Evolutionary conservation across 352 stramenopile genomes (phyloP).

Genomic region (Globisporangium ultimum): DNA sequence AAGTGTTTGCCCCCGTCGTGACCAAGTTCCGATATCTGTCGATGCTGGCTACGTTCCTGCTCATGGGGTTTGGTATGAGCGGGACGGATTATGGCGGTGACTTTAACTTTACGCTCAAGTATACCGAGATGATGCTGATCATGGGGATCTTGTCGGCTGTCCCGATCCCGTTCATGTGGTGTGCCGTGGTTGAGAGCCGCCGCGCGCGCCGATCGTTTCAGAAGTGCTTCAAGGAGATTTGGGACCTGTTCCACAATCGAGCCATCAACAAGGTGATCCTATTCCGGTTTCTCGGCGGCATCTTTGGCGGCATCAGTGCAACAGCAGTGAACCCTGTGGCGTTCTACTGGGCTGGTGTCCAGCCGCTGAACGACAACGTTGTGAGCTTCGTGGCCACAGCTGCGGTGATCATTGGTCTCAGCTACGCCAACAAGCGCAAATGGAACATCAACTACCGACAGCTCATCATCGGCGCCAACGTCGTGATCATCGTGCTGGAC

Average conservation of each 20-base stretch:
- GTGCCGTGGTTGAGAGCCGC: constrained; percentile 18
- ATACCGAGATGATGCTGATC: constrained; percentile 45
- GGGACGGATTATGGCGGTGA: constrained; percentile 50
- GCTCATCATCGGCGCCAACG: constrained; percentile 29
- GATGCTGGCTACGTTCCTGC: constrained; percentile 40
- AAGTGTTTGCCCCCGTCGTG: constrained; percentile 28
- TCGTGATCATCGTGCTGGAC: constrained; percentile 37
- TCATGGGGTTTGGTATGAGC: constrained; percentile 65
- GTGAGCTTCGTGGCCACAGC: constrained; percentile 41
- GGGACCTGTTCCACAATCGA: constrained; percentile 32
- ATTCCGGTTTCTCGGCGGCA: constrained; percentile 36
- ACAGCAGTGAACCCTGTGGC: constrained; percentile 41
- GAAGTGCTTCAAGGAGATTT: constrained; percentile 26
- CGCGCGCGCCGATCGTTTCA: constrained; percentile 16
- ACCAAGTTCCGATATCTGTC: constrained; percentile 29
- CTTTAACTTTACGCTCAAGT: constrained; percentile 49
- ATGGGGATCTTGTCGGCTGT: constrained; percentile 21
- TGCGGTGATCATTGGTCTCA: constrained; percentile 27
- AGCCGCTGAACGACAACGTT: constrained; percentile 55
- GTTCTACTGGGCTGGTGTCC: constrained; percentile 45
- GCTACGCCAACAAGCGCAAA: constrained; percentile 32
- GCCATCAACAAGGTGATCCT: constrained; percentile 36
- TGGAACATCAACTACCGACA: constrained; percentile 40
- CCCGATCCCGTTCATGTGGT: constrained; percentile 33
- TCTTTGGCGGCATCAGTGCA: constrained; percentile 34